phyloP scores from a whole-genome alignment of 129 eudicot genomes.

The Flaveria trinervia region DNA sequence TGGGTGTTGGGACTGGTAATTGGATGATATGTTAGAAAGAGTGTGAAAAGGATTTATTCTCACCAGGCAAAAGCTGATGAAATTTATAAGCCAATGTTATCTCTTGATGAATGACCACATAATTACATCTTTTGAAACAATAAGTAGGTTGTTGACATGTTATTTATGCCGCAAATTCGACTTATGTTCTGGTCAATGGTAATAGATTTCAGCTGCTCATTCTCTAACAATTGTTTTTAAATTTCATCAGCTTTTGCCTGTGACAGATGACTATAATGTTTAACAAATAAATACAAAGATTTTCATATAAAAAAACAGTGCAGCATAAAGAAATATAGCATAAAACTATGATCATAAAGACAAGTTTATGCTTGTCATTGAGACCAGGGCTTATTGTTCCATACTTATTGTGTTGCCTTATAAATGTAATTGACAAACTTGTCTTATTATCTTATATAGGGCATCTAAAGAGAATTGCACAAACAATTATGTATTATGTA shows the following conservation, averaged over 20 bases:
- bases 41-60: not conserved
- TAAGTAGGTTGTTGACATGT: not conserved
- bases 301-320: too few species aligned
- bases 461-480: slow-evolving; percentile 9
- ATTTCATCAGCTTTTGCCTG: slow-evolving; percentile 98
- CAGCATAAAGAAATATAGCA: not conserved
- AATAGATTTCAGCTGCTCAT: slow-evolving; percentile 77
- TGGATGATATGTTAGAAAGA: slow-evolving; percentile 1
- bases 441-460: not conserved
- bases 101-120: not conserved
- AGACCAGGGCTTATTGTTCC: not conserved
- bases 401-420: slow-evolving; percentile 12
- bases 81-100: not conserved
- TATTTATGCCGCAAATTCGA: not conserved
- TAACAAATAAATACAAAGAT: not conserved
- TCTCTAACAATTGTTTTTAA: slow-evolving; percentile 76
- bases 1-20: not conserved
- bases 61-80: not conserved
- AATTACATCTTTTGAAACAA: not conserved
- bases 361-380: slow-evolving; percentile 19
- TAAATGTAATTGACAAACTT: not conserved
- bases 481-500: not conserved
- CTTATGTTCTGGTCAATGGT: slow-evolving; percentile 26
- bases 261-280: slow-evolving; percentile 20
- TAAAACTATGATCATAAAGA: slow-evolving; percentile 25